Evolutionary conservation across 2,329 filamentous ascomycete species (phyloP).

Genomic region (Pseudogymnoascus sp.): DNA sequence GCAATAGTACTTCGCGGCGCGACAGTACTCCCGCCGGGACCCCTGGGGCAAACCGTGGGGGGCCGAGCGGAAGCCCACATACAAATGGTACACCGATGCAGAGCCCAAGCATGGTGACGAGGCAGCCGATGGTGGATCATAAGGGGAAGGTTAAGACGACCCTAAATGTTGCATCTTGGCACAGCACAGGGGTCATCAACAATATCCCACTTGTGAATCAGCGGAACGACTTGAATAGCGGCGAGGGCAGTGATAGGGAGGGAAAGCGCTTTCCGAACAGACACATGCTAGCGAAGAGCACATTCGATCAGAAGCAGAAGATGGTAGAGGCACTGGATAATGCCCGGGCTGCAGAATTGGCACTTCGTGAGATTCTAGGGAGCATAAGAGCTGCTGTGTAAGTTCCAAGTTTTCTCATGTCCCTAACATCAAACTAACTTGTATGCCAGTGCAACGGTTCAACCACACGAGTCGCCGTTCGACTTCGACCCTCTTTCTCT

Average conservation of each 20-base stretch:
- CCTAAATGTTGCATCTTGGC: slow-evolving; percentile 53
- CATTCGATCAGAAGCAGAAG: slow-evolving; percentile 55
- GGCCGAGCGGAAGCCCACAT: slow-evolving; percentile 14
- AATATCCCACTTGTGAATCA: slow-evolving; percentile 49
- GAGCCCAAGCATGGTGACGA: slow-evolving; percentile 3
- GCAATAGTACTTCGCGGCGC: slow-evolving; percentile 46
- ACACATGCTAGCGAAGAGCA: slow-evolving; percentile 40
- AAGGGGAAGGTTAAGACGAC: slow-evolving; percentile 36
- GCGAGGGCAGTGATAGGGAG: slow-evolving; percentile 28
- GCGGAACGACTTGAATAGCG: slow-evolving; percentile 35
- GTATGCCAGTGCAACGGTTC: slow-evolving; percentile 41
- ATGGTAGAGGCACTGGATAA: slow-evolving; percentile 65
- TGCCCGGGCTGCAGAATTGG: slow-evolving; percentile 75
- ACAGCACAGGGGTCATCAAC: slow-evolving; percentile 69
- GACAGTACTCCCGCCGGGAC: slow-evolving; percentile 53
- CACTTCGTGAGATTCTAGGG: slow-evolving; percentile 71
- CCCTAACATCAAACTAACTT: not conserved
- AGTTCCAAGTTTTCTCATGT: slow-evolving; percentile 24
- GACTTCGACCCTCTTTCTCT: slow-evolving; percentile 80
- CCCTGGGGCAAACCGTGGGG: slow-evolving; percentile 30
- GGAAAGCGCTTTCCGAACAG: slow-evolving; percentile 35
- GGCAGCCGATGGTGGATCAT: slow-evolving; percentile 15
- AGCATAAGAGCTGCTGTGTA: slow-evolving; percentile 79
- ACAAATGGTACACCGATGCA: slow-evolving; percentile 13
- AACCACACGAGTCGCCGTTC: slow-evolving; percentile 49